Evolutionary conservation across 177 flowering plant species (phyloP).

Genomic region (Vitis hybrid): DNA sequence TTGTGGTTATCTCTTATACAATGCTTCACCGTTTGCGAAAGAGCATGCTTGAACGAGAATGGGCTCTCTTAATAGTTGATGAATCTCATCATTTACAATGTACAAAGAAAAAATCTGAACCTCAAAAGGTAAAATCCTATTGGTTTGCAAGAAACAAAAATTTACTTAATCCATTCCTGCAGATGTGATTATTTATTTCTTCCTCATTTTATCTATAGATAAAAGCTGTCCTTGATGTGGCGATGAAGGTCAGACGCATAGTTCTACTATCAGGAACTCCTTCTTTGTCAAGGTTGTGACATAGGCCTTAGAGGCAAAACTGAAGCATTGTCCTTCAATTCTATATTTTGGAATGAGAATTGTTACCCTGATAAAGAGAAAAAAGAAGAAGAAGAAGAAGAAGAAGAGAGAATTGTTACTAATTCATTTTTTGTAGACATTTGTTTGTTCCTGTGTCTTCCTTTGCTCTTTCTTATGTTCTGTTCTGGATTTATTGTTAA

Average conservation of each 20-base stretch:
- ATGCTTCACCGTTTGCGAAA: slow-evolving; percentile 76
- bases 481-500: neutral
- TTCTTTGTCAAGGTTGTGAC: slow-evolving; percentile 90
- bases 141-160: neutral
- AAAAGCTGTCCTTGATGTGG: slow-evolving; percentile 75
- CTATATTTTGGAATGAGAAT: neutral
- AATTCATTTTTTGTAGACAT: neutral
- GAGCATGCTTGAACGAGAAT: slow-evolving; percentile 68
- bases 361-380: neutral
- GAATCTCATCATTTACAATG: slow-evolving; percentile 92
- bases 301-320: slow-evolving; percentile 6
- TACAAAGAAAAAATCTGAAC: slow-evolving; percentile 63
- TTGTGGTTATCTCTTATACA: slow-evolving; percentile 84
- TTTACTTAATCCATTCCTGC: neutral
- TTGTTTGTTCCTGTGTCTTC: neutral
- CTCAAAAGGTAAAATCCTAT: slow-evolving; percentile 67
- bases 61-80: slow-evolving; percentile 87
- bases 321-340: neutral
- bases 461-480: neutral
- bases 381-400: neutral
- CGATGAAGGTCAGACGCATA: slow-evolving; percentile 61
- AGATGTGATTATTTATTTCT: neutral
- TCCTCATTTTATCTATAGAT: slow-evolving; percentile 38
- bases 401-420: neutral
- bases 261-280: slow-evolving; percentile 95